Evolutionary conservation across 331 rosid genomes (phyloP).

Genomic region (Spiraea crenata): DNA sequence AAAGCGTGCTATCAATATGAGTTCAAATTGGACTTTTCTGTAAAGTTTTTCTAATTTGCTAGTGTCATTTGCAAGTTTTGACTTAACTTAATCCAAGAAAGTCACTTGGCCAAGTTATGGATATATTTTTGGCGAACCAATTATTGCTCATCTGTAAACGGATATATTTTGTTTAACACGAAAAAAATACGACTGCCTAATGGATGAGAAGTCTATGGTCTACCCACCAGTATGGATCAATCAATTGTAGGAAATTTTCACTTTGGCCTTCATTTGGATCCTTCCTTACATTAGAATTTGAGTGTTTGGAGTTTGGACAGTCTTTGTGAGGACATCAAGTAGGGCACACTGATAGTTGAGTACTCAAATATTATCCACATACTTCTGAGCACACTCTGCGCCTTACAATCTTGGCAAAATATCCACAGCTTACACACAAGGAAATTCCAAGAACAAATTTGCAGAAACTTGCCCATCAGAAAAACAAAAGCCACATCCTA

Average conservation of each 20-base stretch:
- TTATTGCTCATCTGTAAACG: too few relatives aligned
- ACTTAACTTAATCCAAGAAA: too few relatives aligned
- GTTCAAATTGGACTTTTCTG: too few relatives aligned
- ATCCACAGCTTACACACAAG: slow-evolving; percentile 42
- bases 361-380: slow-evolving; percentile 57
- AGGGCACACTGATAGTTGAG: slow-evolving; percentile 20
- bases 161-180: neutral
- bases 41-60: too few relatives aligned
- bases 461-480: slow-evolving; percentile 16
- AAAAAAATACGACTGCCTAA: neutral
- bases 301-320: neutral
- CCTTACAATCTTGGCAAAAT: slow-evolving; percentile 57
- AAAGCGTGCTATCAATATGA: too few relatives aligned
- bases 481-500: neutral
- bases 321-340: neutral
- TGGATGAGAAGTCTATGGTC: slow-evolving; percentile 25
- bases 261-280: neutral
- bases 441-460: slow-evolving; percentile 17
- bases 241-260: neutral
- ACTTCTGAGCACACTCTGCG: slow-evolving; percentile 48
- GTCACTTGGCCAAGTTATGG: too few relatives aligned
- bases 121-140: too few relatives aligned
- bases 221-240: slow-evolving; percentile 24
- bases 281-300: slow-evolving; percentile 7
- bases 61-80: too few relatives aligned